These are phyloP conservation scores for Peronosclerospora sorghi DNA, from an alignment of 352 stramenopile genomes.

Conservation along the genomic window DNA sequence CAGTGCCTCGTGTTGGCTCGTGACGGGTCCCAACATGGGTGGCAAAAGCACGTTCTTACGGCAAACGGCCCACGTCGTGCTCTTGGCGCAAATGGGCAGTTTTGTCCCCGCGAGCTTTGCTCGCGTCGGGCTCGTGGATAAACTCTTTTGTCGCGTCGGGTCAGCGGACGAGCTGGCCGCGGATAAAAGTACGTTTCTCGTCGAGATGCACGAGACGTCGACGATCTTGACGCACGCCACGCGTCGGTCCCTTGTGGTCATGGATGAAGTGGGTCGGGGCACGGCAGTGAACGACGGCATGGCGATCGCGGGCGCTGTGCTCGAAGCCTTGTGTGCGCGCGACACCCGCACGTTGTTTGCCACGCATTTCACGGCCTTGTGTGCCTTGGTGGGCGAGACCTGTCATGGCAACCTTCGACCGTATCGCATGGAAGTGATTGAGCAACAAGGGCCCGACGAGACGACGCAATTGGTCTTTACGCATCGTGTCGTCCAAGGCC, in stretches of 20 bases:
- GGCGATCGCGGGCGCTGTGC: constrained; percentile 65
- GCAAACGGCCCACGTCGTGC: constrained; percentile 62
- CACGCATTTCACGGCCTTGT: constrained; percentile 75
- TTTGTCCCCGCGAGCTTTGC: constrained; percentile 73
- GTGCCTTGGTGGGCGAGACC: constrained; percentile 22
- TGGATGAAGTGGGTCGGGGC: constrained; percentile 81
- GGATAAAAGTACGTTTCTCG: constrained; percentile 79
- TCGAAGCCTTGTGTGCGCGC: constrained; percentile 54
- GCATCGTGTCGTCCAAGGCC: constrained; percentile 56
- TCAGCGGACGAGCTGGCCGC: constrained; percentile 70
- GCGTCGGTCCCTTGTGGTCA: constrained; percentile 67
- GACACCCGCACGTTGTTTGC: constrained; percentile 65
- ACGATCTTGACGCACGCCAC: constrained; percentile 69
- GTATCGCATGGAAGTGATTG: constrained; percentile 63
- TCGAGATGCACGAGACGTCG: constrained; percentile 83
- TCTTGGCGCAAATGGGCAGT: constrained; percentile 73
- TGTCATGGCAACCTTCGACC: constrained; percentile 31
- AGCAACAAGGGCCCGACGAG: constrained; percentile 13
- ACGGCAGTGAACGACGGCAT: constrained; percentile 71
- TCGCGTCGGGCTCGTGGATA: constrained; percentile 60
- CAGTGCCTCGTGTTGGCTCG: constrained; percentile 46
- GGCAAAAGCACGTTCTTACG: constrained; percentile 82
- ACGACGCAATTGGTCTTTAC: constrained; percentile 58
- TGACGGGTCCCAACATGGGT: constrained; percentile 86
- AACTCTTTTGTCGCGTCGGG: constrained; percentile 73